A percentile compares a stretch with the other conserved stretches of the same genome.
Evolutionary conservation across 192 early-diverging fungal species (phyloP).

Genomic region (Oehlia diaphana): DNA sequence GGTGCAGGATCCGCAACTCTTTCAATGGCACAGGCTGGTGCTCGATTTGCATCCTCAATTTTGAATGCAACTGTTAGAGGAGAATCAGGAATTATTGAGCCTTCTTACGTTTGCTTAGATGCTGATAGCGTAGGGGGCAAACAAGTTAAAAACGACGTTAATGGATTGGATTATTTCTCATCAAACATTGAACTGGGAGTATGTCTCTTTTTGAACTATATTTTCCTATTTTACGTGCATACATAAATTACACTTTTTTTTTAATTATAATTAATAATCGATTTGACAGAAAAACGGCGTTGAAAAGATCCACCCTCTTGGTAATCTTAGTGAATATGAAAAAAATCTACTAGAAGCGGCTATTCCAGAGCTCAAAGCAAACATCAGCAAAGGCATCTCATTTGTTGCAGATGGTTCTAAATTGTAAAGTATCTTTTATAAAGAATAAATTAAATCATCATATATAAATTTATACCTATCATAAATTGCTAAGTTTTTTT

Average conservation of each 20-base stretch:
- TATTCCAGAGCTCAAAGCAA: slow-evolving; percentile 89
- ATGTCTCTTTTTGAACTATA: slow-evolving; percentile 19
- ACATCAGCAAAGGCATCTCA: slow-evolving; percentile 82
- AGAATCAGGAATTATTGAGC: slow-evolving; percentile 85
- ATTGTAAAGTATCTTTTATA: slow-evolving; percentile 19
- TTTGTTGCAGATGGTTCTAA: slow-evolving; percentile 31
- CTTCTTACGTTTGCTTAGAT: slow-evolving; percentile 80
- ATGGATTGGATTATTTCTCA: slow-evolving; percentile 73
- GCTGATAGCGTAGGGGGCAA: slow-evolving; percentile 43
- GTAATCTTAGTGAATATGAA: slow-evolving; percentile 80
- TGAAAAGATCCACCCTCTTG: slow-evolving; percentile 81
- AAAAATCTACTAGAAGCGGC: slow-evolving; percentile 78
- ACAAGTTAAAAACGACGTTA: slow-evolving; percentile 22
- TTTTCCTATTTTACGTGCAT: neutral
- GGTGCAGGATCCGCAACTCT: slow-evolving; percentile 89
- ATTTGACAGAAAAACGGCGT: slow-evolving; percentile 66
- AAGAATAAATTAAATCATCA: neutral
- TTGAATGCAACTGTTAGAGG: slow-evolving; percentile 75
- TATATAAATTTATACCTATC: neutral
- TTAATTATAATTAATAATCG: slow-evolving; percentile 1
- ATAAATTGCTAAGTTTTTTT: neutral
- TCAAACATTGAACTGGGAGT: slow-evolving; percentile 74
- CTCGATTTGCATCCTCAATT: slow-evolving; percentile 89
- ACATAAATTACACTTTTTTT: neutral
- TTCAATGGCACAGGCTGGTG: slow-evolving; percentile 88